Conservation (phyloP, 2,329 filamentous ascomycete genomes). For the Aspergillus amoenus region DNA sequence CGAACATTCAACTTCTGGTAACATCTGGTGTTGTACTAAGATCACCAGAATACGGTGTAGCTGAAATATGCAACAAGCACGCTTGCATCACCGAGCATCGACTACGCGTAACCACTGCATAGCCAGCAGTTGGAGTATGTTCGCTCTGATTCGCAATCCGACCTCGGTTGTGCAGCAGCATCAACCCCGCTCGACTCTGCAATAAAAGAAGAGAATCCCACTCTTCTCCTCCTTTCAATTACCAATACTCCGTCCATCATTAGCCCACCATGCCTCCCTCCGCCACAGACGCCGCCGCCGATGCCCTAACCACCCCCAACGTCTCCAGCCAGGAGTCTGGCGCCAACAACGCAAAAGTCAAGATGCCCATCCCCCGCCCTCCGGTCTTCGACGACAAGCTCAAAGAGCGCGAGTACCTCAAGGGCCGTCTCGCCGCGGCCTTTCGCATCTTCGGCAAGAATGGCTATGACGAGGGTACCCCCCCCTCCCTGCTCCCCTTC, state of each 20-base stretch:
- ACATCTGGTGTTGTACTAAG: too few relatives aligned
- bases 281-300: slow-evolving; percentile 16
- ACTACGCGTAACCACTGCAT: too few relatives aligned
- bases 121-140: too few relatives aligned
- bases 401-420: slow-evolving; percentile 54
- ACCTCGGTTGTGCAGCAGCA: too few relatives aligned
- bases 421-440: slow-evolving; percentile 54
- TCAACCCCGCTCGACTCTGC: too few relatives aligned
- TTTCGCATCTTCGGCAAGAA: slow-evolving; percentile 60
- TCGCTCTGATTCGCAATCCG: too few relatives aligned
- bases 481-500: background rate
- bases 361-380: slow-evolving; percentile 32
- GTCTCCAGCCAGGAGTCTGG: slow-evolving; percentile 23
- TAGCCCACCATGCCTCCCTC: slow-evolving; percentile 13
- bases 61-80: too few relatives aligned
- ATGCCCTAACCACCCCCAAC: slow-evolving; percentile 13
- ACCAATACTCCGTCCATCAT: background rate
- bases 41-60: too few relatives aligned
- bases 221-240: background rate
- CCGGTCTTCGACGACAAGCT: slow-evolving; percentile 43
- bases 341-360: slow-evolving; percentile 30
- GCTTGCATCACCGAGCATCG: too few relatives aligned
- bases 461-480: slow-evolving; percentile 52
- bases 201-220: too few relatives aligned
- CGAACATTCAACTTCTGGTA: too few relatives aligned